A percentile compares a stretch with the other conserved stretches of the same genome.
phyloP scores from a whole-genome alignment of 352 stramenopile species.

The Phytophthora pini region DNA sequence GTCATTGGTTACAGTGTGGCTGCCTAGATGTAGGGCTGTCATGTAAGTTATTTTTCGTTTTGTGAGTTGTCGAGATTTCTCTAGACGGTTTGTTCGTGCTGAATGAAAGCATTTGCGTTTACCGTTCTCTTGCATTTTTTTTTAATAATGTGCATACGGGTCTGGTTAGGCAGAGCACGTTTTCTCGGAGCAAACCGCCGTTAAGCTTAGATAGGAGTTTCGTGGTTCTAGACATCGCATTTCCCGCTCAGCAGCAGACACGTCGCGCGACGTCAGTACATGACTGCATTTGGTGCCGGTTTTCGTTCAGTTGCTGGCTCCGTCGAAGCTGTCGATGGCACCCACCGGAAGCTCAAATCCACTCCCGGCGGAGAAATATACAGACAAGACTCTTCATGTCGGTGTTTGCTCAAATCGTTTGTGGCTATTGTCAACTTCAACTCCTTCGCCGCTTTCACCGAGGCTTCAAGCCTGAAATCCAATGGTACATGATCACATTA shows the following conservation, averaged over 20 bases:
- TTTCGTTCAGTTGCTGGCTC: not conserved
- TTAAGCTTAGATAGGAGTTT: not conserved
- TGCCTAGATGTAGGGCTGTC: constrained; percentile 15
- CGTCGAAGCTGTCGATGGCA: not conserved
- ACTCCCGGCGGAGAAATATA: not conserved
- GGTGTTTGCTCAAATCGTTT: not conserved
- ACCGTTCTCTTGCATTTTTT: no score
- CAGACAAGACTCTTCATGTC: not conserved
- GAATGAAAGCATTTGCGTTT: no score
- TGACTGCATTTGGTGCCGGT: not conserved
- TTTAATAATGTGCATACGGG: no score
- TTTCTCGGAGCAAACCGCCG: not conserved
- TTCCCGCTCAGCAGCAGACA: constrained; percentile 1
- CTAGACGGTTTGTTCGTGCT: no score
- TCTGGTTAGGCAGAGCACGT: no score
- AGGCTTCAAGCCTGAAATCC: no score
- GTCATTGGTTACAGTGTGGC: constrained; percentile 18
- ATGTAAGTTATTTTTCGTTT: constrained; percentile 18
- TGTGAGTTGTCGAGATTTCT: constrained; percentile 4
- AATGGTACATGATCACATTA: no score
- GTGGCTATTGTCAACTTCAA: no score
- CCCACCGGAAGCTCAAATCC: not conserved
- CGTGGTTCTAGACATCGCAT: not conserved
- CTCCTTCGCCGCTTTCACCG: no score
- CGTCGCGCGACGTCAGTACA: constrained; percentile 1